phyloP scores from a whole-genome alignment of 1,139 yeast species.

The Protomyces pachydermus region DNA sequence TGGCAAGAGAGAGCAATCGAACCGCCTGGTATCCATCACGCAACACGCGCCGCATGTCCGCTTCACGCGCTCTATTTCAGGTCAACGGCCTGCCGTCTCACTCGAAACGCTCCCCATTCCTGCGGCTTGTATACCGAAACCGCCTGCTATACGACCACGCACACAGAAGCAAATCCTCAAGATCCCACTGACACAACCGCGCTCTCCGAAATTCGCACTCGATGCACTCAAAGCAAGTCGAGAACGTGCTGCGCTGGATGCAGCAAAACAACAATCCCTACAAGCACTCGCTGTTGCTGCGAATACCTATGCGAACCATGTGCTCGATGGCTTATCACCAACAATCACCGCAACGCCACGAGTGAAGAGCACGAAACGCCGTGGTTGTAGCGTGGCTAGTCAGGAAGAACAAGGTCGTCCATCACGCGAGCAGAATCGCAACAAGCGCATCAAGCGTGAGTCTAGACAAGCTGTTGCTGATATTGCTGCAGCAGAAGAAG shows the following conservation, averaged over 20 bases:
- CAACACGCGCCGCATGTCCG: not conserved
- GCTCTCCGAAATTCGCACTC: not conserved
- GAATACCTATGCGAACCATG: not conserved
- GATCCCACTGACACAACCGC: not conserved
- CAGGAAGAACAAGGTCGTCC: too few relatives aligned
- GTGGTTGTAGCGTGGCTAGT: not conserved
- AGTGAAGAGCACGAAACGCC: not conserved
- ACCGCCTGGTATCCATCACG: not conserved
- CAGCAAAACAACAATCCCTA: not conserved
- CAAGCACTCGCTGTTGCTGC: not conserved
- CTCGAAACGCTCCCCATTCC: not conserved
- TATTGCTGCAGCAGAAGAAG: too few relatives aligned
- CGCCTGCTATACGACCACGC: not conserved
- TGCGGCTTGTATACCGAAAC: not conserved
- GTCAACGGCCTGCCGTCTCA: not conserved
- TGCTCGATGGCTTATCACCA: not conserved
- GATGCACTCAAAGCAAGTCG: not conserved
- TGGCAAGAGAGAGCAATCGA: not conserved
- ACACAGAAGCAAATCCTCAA: not conserved
- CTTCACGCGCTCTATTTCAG: not conserved
- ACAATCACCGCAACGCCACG: not conserved
- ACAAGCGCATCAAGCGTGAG: too few relatives aligned
- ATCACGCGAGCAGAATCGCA: too few relatives aligned
- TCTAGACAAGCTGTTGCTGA: too few relatives aligned
- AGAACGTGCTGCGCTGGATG: not conserved